Conservation (phyloP, 73 alveolate species). For the Paramecium primaurelia region DNA sequence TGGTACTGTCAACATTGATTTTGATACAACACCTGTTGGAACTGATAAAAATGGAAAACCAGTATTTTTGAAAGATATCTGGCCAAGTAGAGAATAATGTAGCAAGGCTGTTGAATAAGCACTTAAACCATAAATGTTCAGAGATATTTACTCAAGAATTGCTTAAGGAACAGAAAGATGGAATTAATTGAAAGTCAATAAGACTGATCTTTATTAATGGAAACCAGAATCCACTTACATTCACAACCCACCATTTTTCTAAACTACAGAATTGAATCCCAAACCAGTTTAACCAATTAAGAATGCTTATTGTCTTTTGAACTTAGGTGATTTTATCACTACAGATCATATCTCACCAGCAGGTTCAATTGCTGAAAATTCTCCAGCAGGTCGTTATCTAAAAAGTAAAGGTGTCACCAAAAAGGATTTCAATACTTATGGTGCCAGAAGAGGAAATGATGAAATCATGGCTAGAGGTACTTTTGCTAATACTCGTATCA, state of each 20-base stretch:
- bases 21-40: conserved; percentile 88
- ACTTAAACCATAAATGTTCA: conserved; percentile 85
- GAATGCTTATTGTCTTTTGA: conserved; percentile 77
- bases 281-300: conserved; percentile 60
- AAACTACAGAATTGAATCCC: conserved; percentile 64
- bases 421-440: conserved; percentile 89
- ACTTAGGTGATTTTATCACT: conserved; percentile 89
- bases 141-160: conserved; percentile 76
- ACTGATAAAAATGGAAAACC: conserved; percentile 75
- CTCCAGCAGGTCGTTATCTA: conserved; percentile 90
- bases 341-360: conserved; percentile 96
- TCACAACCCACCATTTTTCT: conserved; percentile 92
- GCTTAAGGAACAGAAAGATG: conserved; percentile 89
- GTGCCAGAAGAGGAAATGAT: conserved; percentile 91
- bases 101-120: conserved; percentile 64
- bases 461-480: conserved; percentile 97
- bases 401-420: conserved; percentile 70
- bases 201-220: conserved; percentile 82
- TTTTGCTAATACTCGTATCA: conserved; percentile 86
- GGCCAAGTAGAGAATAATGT: conserved; percentile 87
- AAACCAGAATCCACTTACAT: conserved; percentile 83
- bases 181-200: conserved; percentile 79
- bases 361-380: conserved; percentile 82
- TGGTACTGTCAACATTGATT: conserved; percentile 81
- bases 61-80: conserved; percentile 88